These are phyloP conservation scores for Mycena haematopus DNA, from an alignment of 768 basidiomycete genomes.

Conservation along the genomic window DNA sequence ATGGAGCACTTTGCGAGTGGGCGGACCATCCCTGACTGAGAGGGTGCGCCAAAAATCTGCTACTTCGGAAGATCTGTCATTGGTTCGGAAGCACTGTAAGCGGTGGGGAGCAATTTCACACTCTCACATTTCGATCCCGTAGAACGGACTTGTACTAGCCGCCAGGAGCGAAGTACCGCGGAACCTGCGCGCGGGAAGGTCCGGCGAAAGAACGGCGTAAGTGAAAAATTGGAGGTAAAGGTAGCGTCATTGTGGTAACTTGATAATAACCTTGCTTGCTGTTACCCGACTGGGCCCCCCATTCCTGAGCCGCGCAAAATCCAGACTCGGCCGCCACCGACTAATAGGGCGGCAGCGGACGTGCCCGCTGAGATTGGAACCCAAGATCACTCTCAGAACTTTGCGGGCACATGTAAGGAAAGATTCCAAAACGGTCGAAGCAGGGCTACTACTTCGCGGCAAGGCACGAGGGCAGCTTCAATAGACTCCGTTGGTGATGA, in stretches of 20 bases:
- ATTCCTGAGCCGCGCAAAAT: constrained; percentile 14
- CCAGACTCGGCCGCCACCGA: constrained; percentile 17
- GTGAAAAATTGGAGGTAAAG: constrained; percentile 10
- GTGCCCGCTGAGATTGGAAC: constrained; percentile 8
- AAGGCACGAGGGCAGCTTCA: constrained; percentile 16
- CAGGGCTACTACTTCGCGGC: constrained; percentile 10
- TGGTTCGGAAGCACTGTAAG: constrained; percentile 10
- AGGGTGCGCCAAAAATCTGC: background rate
- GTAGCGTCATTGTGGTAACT: constrained; percentile 14
- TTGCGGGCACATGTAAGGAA: constrained; percentile 22
- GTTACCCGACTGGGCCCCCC: background rate
- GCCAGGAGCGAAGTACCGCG: constrained; percentile 10
- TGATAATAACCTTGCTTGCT: constrained; percentile 16
- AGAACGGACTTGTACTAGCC: background rate
- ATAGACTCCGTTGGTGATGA: constrained; percentile 4
- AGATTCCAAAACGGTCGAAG: constrained; percentile 25
- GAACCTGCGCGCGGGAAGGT: constrained; percentile 17
- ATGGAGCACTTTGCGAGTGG: background rate
- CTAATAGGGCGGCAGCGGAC: constrained; percentile 5
- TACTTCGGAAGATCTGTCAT: constrained; percentile 18
- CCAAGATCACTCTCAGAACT: constrained; percentile 11
- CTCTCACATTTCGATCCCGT: background rate
- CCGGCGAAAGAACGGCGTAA: constrained; percentile 5
- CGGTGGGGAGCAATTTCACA: constrained; percentile 5
- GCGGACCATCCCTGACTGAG: background rate